Base-by-base conservation (phyloP, 2,329 filamentous ascomycete species). In the Dactylellina haptotyla region DNA sequence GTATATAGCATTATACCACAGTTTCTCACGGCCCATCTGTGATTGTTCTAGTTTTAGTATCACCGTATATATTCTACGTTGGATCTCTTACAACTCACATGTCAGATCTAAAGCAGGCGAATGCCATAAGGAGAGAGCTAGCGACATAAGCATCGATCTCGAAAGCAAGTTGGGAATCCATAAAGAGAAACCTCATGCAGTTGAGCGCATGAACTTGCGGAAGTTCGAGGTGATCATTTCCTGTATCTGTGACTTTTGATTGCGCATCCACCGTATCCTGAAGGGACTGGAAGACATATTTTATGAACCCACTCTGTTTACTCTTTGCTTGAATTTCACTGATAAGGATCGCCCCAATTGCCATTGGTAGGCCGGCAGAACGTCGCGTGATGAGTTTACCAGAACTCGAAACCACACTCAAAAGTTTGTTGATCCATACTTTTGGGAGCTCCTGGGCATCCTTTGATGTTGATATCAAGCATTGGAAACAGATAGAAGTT, bases 181-280 rank as follows among this genome's bases (percentile, higher is more conserved):
- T 94, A 81, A 97, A 95, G 1, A 97, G 89, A 76, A 96, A 93
- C 79, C 95, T 95, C 66, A 99, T 83, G 73, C 91, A 97, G 79
- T 99, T 99, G 79, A 97, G 86, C 0, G 95, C 93, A 80, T 99
- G 95, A 0, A 99, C 95, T 80, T 99, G 94, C 0, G 93, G 90
- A 3, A 98, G 82, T 41, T 90, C 84, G 28, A 85, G 82, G 53
- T 86, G 83, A 72, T 83, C 75, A 26, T 23, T 45, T 20, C 25
- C 50, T 3, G 26, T 14, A n/a, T 48, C 14, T 8, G 12, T 32
- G 2, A n/a, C 10, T 80, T 78, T 14, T 77, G 76, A 18, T 77
- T 78, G 23, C n/a, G 46, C n/a, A 30, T 41, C n/a, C 79, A 67
- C 2, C 78, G 79, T 10, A 79, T 78, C 9, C 79, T 51, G 53